phyloP scores from a whole-genome alignment of 176 grass and related monocot genomes.

The Eleusine indica region DNA sequence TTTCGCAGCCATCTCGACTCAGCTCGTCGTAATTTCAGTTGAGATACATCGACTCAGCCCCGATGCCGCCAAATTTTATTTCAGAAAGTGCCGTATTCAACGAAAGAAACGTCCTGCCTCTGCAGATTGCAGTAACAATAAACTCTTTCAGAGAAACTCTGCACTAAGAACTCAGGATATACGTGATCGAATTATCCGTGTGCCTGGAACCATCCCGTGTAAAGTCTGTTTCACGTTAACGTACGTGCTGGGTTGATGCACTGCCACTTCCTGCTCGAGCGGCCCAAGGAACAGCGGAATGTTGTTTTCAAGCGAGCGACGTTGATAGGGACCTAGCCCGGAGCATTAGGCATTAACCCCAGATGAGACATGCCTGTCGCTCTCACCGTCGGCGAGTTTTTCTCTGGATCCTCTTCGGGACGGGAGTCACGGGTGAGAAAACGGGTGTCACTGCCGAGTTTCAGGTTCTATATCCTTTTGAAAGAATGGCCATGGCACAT shows the following conservation, averaged over 20 bases:
- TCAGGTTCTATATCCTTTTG: not conserved
- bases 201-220: not conserved
- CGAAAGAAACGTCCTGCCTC: not conserved
- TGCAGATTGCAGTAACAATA: not conserved
- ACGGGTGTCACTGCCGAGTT: not conserved
- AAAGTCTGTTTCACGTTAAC: conserved; percentile 15
- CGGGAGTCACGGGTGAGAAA: too few species aligned
- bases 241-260: not conserved
- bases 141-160: not conserved
- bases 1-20: not conserved
- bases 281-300: too few species aligned
- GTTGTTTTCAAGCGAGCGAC: not conserved
- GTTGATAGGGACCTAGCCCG: not conserved
- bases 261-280: not conserved
- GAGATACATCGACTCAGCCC: too few species aligned
- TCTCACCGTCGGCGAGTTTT: not conserved
- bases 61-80: not conserved
- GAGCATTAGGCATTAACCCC: not conserved
- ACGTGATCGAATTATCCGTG: not conserved
- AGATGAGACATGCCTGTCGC: too few species aligned
- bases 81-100: not conserved
- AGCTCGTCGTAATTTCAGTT: too few species aligned
- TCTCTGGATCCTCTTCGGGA: not conserved
- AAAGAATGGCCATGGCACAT: not conserved
- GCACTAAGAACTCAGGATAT: not conserved